Evolutionary conservation across 257 asterid genomes (phyloP), one percentile per base, ranked within the genome.

Genomic region (Fraxinus cuspidata): DNA sequence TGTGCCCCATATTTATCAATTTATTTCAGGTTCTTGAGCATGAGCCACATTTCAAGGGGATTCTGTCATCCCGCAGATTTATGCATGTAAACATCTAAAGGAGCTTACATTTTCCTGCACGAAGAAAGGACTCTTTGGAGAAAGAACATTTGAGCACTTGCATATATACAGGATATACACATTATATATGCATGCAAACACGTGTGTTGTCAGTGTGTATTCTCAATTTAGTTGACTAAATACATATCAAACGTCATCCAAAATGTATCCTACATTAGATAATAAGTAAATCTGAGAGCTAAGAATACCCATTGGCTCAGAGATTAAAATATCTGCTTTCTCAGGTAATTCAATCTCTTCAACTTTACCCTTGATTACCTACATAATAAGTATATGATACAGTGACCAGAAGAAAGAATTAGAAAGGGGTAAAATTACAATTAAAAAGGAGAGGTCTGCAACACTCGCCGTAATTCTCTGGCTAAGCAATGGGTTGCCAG

Each of bases 301-400:
- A 70, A 76, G 76, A 90, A 81, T 87, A 96, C 98, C 98, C 99
- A 96, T 96, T 76, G 99, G 99, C 83, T 96, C 99, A 80, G 99
- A 96, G 49, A 96, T 93, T 84, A 96, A 88, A 80, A 96, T 88
- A 85, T 96, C 99, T 51, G 97, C 99, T 85, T 93, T 90, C 85
- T 93, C 97, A 44, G 98, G 98, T 83, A 96, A 83, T 78, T 92
- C 97, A 71, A 90, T 92, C 16, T 96, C 99, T 86, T 96, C 99
- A 76, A 93, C 97, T 89, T 96, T 93, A 53, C 99, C 98, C 87
- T 90, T 88, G 78, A 96, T 86, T 70, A 93, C 99, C 99, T 96
- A 81, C 10, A 82, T 72, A 73, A 82, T 51, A 69, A 74, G 72
- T 74, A 76, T 44, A 74, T 66, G 75, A 47, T 38, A 38, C 44